Evolutionary conservation across 2,329 filamentous ascomycete species (phyloP).

Genomic region (Cadophora gregata): DNA sequence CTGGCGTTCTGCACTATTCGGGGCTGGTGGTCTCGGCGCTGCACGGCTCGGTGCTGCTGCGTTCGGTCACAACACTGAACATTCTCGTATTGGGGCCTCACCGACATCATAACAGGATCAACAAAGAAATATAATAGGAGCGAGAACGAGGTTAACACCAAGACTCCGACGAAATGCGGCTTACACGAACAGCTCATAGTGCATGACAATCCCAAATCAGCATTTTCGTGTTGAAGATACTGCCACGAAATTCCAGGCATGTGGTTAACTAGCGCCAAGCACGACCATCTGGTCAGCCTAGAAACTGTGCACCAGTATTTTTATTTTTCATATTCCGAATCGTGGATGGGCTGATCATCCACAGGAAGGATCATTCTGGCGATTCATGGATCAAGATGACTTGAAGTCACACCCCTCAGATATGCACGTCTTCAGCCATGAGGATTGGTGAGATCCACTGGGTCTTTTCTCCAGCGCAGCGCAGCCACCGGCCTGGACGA

Average conservation of each 20-base stretch:
- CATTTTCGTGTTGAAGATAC: background rate
- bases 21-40: constrained; percentile 15
- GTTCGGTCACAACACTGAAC: constrained; percentile 6
- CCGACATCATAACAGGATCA: background rate
- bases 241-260: background rate
- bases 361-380: background rate
- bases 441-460: background rate
- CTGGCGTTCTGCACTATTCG: constrained; percentile 15
- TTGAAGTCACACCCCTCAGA: background rate
- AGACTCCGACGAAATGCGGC: background rate
- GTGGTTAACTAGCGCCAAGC: background rate
- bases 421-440: background rate
- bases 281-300: background rate
- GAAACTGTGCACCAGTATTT: background rate
- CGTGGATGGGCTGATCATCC: background rate
- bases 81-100: constrained; percentile 1
- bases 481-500: background rate
- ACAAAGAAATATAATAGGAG: constrained; percentile 10
- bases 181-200: constrained; percentile 12
- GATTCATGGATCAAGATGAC: background rate
- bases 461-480: background rate
- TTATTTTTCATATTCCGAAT: background rate
- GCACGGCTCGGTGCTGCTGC: constrained; percentile 14
- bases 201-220: background rate
- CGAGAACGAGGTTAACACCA: background rate